Evolutionary conservation across 257 asterid species (phyloP), one percentile per base, ranked within the genome.

Genomic region (Forsythia viridissima): DNA sequence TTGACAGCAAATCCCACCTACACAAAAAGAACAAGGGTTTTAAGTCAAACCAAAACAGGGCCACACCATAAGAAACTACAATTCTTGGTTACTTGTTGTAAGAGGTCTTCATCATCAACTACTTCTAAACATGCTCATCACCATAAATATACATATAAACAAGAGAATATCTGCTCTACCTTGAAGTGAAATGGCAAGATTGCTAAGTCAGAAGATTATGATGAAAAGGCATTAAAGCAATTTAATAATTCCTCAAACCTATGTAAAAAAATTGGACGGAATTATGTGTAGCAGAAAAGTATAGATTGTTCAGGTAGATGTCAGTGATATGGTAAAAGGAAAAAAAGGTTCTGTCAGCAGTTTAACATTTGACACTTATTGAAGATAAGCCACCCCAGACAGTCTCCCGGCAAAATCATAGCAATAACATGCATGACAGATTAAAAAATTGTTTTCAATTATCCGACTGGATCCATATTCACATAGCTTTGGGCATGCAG

Each of bases 1-100:
- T 95, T 90, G 70, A 95, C 98, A 41, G 98, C 93, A 86, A 95
- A 95, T 70, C 93, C 92, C 21, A 95, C 98, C 99, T 95, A 67
- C 79, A 89, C 40, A 77, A 40, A 12, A 37, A 63, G 20, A 46
- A 55, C 57, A 74, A 72, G 10, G 61, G 71, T 52, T 20, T 46
- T 39, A 67, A 73, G 63, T 37, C 39, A 69, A 5, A 10, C 76
- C 18, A 46, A 55, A 71, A 40, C 13, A 0, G 1, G 16, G 38
- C 24, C 48, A 77, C 40, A 21, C 69, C 36, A 42, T 44, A 70
- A 76, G 41, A 11, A 68, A 80, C 43, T 34, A 74, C 15, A 63
- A 3, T 24, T 63, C 70, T 63, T 63, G 39, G 37, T 21, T 8
- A 15, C 5, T 61, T 20, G 37, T 61, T 61, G 68, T 61, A 21